Base-by-base conservation (phyloP, 495 filamentous ascomycete species). In the Hypoxylon fragiforme region DNA sequence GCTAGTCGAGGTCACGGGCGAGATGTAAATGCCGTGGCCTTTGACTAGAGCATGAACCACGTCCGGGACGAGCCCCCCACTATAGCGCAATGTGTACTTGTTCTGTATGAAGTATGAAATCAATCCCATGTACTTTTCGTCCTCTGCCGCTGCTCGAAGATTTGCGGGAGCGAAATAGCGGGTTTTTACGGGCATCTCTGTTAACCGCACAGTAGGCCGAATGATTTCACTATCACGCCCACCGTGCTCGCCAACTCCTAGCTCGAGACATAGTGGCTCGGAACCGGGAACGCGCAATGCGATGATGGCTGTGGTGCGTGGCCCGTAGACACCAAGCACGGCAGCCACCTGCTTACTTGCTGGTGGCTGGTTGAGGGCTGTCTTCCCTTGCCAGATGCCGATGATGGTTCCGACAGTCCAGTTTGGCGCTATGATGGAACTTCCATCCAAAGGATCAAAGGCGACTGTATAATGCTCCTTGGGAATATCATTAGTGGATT, bases 151-250 rank as follows among this genome's bases (percentile, higher is more conserved):
- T 0, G 73, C 66, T 28, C 79, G 73, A 26, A 82, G 57, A 48
- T 82, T 82, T n/a, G 79, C 78, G 0, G 79, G 79, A 0, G 79
- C 71, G 45, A 82, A 81, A 41, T 79, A 81, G 5, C 70, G 66
- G 16, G 72, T 70, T 38, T 65, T 72, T 16, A 65, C 65, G 0
- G 67, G 62, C 3, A 62, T 8, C 8, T 54, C 51, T 3, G 54
- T 40, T 5, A 78, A 57, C 5, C 40, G 41, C 2, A 79, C 55
- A 1, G 35, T 13, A 0, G 73, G 47, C 7, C 69, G 71, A 21
- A 78, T 60, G 7, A 79, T 46, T 20, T 73, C 65, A 46, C 59
- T 65, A 1, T 43, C 34, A 3, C 34, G 31, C 0, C 22, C 30
- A 1, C 45, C 57, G 7, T 24, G 32, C 7, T 68, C 64, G 12